phyloP scores from a whole-genome alignment of 768 basidiomycete species.

The Termitomyces sp. region DNA sequence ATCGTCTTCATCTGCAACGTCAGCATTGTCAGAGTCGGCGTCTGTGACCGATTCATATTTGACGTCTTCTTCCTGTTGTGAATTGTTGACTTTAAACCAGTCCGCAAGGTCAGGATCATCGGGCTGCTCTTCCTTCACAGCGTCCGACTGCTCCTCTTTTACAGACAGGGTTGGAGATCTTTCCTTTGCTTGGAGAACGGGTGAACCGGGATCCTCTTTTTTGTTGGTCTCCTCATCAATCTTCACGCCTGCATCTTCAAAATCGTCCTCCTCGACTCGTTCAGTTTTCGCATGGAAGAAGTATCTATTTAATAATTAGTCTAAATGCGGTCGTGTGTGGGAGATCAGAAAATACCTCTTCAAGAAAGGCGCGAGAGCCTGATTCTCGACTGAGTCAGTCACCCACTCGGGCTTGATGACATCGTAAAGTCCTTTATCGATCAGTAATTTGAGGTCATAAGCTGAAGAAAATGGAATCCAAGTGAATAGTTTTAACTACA shows the following conservation, averaged over 20 bases:
- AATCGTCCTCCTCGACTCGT: slow-evolving; percentile 49
- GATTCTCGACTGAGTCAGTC: slow-evolving; percentile 63
- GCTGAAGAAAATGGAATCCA: slow-evolving; percentile 33
- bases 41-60: slow-evolving; percentile 57
- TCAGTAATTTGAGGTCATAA: slow-evolving; percentile 65
- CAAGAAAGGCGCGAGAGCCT: slow-evolving; percentile 52
- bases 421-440: slow-evolving; percentile 66
- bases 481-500: neutral
- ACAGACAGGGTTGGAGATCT: neutral
- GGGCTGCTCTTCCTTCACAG: slow-evolving; percentile 16
- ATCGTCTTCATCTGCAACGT: slow-evolving; percentile 36
- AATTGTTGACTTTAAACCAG: slow-evolving; percentile 56
- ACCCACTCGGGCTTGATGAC: slow-evolving; percentile 85
- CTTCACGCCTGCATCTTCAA: slow-evolving; percentile 35
- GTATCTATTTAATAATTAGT: slow-evolving; percentile 43
- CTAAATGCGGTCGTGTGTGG: neutral
- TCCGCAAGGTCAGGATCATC: slow-evolving; percentile 50
- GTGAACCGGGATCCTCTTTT: neutral
- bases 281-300: slow-evolving; percentile 70
- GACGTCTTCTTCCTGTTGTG: slow-evolving; percentile 13
- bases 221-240: slow-evolving; percentile 13
- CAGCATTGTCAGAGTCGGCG: slow-evolving; percentile 65
- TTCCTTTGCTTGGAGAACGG: neutral
- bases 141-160: slow-evolving; percentile 25
- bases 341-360: slow-evolving; percentile 49